A percentile compares a stretch with the other conserved stretches of the same genome.
phyloP scores from a whole-genome alignment of 2,329 filamentous ascomycete genomes.

The Purpureocillium takamizusanense region DNA sequence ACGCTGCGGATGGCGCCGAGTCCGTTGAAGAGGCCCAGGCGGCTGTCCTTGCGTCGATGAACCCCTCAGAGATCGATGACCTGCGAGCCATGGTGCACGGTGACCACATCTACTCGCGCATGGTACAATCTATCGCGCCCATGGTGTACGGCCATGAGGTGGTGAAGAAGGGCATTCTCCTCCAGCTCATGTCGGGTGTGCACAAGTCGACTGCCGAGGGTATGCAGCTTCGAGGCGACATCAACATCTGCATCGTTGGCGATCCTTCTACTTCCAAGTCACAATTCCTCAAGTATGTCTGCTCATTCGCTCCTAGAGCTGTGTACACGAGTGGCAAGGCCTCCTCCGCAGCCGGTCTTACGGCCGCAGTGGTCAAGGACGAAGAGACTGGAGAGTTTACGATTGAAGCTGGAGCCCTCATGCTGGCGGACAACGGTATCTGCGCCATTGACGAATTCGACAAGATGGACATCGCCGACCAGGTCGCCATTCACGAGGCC shows the following conservation, averaged over 20 bases:
- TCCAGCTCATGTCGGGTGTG: conserved; percentile 95
- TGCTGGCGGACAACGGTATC: conserved; percentile 94
- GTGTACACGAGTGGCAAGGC: conserved; percentile 98
- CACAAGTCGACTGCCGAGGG: conserved; percentile 86
- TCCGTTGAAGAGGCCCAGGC: conserved; percentile 81
- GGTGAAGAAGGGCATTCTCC: conserved; percentile 90
- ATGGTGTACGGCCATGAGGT: conserved; percentile 97
- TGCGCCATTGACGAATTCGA: conserved; percentile 99
- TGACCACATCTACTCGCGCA: conserved; percentile 85
- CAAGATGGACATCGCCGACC: conserved; percentile 97
- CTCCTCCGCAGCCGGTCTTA: conserved; percentile 93
- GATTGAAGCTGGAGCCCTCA: conserved; percentile 94
- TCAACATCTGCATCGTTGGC: conserved; percentile 97
- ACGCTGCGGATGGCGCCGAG: conserved; percentile 56
- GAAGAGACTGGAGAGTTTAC: conserved; percentile 98
- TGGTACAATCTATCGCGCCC: conserved; percentile 89
- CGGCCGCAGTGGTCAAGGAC: conserved; percentile 93
- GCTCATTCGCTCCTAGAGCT: conserved; percentile 89
- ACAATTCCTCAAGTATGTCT: conserved; percentile 96
- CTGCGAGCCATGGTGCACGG: conserved; percentile 89
- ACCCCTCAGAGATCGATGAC: conserved; percentile 80
- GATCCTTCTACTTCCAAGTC: conserved; percentile 97
- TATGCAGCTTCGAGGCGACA: conserved; percentile 91
- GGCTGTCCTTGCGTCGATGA: conserved; percentile 78
- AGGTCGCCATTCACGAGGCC: conserved; percentile 98